These are phyloP conservation scores for Sarocladium kiliense DNA, from an alignment of 2,329 filamentous ascomycete species.

Conservation along the genomic window DNA sequence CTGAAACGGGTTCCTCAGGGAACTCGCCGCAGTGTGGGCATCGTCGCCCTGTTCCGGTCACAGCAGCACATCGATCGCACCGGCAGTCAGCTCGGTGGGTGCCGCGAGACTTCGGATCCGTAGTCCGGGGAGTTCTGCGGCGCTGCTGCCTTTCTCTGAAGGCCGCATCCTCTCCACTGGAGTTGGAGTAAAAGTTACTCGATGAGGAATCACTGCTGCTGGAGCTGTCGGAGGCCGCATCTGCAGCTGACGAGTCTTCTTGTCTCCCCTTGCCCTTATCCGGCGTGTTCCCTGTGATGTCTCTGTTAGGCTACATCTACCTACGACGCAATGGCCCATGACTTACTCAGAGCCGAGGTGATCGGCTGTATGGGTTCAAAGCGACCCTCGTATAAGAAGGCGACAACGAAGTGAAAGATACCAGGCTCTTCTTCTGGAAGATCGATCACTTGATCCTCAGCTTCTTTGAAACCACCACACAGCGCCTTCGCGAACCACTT, in stretches of 20 bases:
- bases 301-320: background rate
- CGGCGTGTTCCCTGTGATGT: background rate
- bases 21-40: background rate
- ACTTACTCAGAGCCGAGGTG: slow-evolving; percentile 32
- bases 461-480: slow-evolving; percentile 41
- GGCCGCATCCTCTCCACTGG: background rate
- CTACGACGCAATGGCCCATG: background rate
- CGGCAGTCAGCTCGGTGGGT: slow-evolving; percentile 38
- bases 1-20: background rate
- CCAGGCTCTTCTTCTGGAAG: slow-evolving; percentile 46
- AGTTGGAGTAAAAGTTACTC: slow-evolving; percentile 12
- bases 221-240: slow-evolving; percentile 17
- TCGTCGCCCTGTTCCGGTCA: background rate
- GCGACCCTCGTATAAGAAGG: slow-evolving; percentile 43
- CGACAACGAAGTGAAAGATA: slow-evolving; percentile 46
- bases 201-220: slow-evolving; percentile 19
- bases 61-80: slow-evolving; percentile 34
- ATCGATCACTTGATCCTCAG: slow-evolving; percentile 38
- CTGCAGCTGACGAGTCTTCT: slow-evolving; percentile 26
- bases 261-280: slow-evolving; percentile 39
- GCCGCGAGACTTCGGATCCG: slow-evolving; percentile 36
- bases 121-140: background rate
- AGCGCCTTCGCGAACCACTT: slow-evolving; percentile 46
- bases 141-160: background rate
- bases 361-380: slow-evolving; percentile 41